Conservation (phyloP, 352 stramenopile species). For the Phytophthora melonis region DNA sequence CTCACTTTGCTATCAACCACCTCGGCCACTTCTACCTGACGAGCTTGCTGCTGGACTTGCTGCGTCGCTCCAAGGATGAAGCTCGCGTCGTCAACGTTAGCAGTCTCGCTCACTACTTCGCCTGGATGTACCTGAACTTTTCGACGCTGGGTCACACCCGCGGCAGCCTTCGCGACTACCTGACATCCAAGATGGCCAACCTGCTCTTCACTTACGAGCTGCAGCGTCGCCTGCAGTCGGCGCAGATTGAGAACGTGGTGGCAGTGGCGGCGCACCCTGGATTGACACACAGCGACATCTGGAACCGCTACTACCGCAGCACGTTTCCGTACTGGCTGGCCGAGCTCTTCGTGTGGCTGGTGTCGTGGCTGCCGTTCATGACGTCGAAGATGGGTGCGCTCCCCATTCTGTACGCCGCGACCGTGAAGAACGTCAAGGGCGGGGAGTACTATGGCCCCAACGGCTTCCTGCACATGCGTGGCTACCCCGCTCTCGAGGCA, state of each 20-base stretch:
- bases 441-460: conserved; percentile 67
- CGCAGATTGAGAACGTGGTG: conserved; percentile 50
- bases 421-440: conserved; percentile 44
- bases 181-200: conserved; percentile 65
- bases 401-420: conserved; percentile 65
- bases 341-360: conserved; percentile 45
- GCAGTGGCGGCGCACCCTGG: conserved; percentile 65
- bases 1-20: conserved; percentile 81
- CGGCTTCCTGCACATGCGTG: conserved; percentile 48
- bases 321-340: conserved; percentile 46
- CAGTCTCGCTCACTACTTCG: conserved; percentile 55
- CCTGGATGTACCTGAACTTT: conserved; percentile 47
- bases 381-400: conserved; percentile 52
- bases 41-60: conserved; percentile 47
- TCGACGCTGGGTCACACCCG: conserved; percentile 50
- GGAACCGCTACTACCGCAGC: conserved; percentile 51
- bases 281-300: conserved; percentile 62
- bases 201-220: conserved; percentile 76
- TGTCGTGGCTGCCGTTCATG: conserved; percentile 59
- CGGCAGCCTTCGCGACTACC: conserved; percentile 53
- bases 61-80: conserved; percentile 46
- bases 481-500: conserved; percentile 54
- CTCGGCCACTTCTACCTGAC: conserved; percentile 78
- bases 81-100: conserved; percentile 64
- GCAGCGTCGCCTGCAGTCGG: conserved; percentile 46